Base-by-base conservation (phyloP, 306 rosid genomes). In the Vigna hirtella region DNA sequence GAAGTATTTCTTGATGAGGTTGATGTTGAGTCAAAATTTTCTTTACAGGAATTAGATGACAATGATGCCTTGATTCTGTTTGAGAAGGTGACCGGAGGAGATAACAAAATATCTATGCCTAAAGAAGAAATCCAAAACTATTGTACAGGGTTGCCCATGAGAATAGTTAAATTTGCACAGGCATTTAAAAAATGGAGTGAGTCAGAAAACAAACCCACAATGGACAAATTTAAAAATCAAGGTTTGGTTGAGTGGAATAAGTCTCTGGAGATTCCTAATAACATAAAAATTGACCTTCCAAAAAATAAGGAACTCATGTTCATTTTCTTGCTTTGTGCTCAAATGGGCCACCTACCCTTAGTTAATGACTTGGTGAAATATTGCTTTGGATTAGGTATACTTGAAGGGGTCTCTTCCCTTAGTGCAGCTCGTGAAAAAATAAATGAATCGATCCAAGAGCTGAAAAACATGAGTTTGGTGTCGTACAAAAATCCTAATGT, bases 371-470 rank as follows among this genome's bases (percentile, higher is more conserved):
- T 76, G 49, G 57, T 74, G 14, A 74, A 74, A 36, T 47, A 74
- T 13, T 74, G 61, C 2, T n/a, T n/a, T 75, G 80, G 80, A 51
- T 76, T 65, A 17, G 42, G 53, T 13, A 65, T 64, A 76, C 28
- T 76, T 49, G 3, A 65, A 50, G 80, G 73, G 22, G 53, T 76
- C 7, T 1, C 36, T 10, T 49, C 65, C 0, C 22, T 76, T 15
- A 15, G 17, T 4, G 80, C 38, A 18, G 73, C 65, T 49, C 80
- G 70, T 2, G 26, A 50, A 0, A 15, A 20, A 76, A 17, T 65
- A 49, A 0, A 1, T 4, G 1, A 1, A 2, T 51, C 62, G 3
- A 64, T 76, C 9, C 24, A 20, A 3, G 50, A 30, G 64, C 9
- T 63, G 2, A 49, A 76, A 49, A 7, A 76, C 13, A 20, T 51